A percentile compares a stretch with the other conserved stretches of the same genome.
Conservation (phyloP, 2,329 filamentous ascomycete genomes). For the Gaeumannomyces tritici region DNA sequence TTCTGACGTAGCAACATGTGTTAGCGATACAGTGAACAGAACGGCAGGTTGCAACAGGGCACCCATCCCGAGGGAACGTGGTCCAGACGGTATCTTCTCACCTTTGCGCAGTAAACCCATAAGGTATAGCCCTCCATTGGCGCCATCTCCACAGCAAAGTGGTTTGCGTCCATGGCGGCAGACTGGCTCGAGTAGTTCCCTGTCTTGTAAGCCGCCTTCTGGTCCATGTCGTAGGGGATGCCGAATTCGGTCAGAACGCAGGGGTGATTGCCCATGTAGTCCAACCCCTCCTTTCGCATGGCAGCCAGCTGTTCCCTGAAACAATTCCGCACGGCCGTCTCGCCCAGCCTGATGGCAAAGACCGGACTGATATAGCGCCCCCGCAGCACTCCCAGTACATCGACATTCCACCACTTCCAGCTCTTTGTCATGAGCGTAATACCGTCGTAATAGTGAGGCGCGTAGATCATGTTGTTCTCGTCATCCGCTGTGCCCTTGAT, state of each 20-base stretch:
- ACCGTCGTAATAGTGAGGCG: slow-evolving; percentile 94
- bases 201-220: slow-evolving; percentile 89
- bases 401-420: slow-evolving; percentile 95
- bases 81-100: slow-evolving; percentile 24
- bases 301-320: slow-evolving; percentile 78
- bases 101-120: slow-evolving; percentile 74
- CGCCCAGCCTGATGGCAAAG: slow-evolving; percentile 86
- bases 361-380: slow-evolving; percentile 82
- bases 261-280: slow-evolving; percentile 80
- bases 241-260: slow-evolving; percentile 91
- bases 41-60: not conserved
- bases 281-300: slow-evolving; percentile 76
- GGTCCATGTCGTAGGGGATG: slow-evolving; percentile 98
- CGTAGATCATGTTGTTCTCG: slow-evolving; percentile 82
- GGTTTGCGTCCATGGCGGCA: slow-evolving; percentile 89
- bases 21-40: slow-evolving; percentile 9
- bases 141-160: slow-evolving; percentile 82
- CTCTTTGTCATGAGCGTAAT: slow-evolving; percentile 97
- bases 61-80: too few species aligned
- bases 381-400: slow-evolving; percentile 84
- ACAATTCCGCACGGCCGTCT: slow-evolving; percentile 89
- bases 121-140: slow-evolving; percentile 76
- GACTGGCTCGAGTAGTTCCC: slow-evolving; percentile 92
- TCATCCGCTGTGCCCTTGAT: slow-evolving; percentile 86
- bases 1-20: slow-evolving; percentile 42